Base-by-base conservation (phyloP, 2,329 filamentous ascomycete genomes). In the Cercospora sp. region DNA sequence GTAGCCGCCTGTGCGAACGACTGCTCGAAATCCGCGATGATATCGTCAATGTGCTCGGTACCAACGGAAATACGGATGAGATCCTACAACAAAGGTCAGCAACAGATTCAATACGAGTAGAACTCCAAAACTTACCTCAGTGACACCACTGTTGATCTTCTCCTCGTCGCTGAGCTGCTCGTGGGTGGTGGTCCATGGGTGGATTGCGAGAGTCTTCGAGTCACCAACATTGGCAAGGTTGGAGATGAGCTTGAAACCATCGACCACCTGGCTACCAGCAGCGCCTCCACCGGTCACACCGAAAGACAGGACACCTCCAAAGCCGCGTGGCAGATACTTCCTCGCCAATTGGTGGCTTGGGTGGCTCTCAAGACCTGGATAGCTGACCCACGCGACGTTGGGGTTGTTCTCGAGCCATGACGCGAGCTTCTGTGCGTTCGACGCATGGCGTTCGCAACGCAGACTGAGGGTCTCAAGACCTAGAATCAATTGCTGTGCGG, bases 171-270 rank as follows among this genome's bases (percentile, higher is more conserved):
- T 89, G 67, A 98, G 85, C 83, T 98, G 94, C 84, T 96, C 91
- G 80, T 98, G 94, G 2, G 94, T 98, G 2, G 94, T 97, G 5
- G 90, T 91, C 92, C 93, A 97, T 23, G 94, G 94, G 81, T 97
- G 94, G 74, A 97, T 96, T 26, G 94, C 94, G 70, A 97, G 84
- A 6, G 94, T 96, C 87, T 98, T 98, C 60, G 91, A 92, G 79
- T 98, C 94, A 67, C 94, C 94, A 30, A 98, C 94, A 78, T 99
- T 99, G 67, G 95, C 95, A 73, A 98, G 83, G 81, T 98, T 97
- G 18, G 93, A 96, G 75, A 98, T 93, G 73, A 99, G 83, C 86
- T 96, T 95, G 84, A 99, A 96, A 74, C 89, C 89, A 81, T 99
- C 95, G 63, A 98, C 95, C 33, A 98, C 88, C 80, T 93, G 89